Base-by-base conservation (phyloP, 192 early-diverging fungal genomes). In the Backusella australiensis region DNA sequence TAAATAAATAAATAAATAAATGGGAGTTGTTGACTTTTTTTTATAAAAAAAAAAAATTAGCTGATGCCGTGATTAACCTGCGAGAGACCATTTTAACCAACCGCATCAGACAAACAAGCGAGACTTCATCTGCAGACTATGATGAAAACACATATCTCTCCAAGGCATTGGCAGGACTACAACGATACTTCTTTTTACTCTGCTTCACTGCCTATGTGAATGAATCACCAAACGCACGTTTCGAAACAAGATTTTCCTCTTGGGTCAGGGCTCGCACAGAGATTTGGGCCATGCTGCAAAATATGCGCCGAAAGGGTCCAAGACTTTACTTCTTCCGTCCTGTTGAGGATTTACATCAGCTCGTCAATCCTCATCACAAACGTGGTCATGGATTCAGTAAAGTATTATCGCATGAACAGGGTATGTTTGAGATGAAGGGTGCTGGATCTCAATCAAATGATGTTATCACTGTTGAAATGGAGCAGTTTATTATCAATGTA, bases 181-280 rank as follows among this genome's bases (percentile, higher is more conserved):
- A 90, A 46, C 77, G 89, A 5, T 91, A 91, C 74, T 89, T 90
- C 68, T 91, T 88, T 74, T 73, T 91, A 59, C 78, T 91, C 6
- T 79, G 85, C 11, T 87, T 91, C 53, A 81, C 82, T 11, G 76
- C 85, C 3, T 91, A 89, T 76, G 81, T 90, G n/a, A 78, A 82
- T 34, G 83, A 89, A 46, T 53, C 49, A 6, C 34, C 67, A 11
- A 46, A 73, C 52, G 42, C 59, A 17, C 39, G 74, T 2, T 82
- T 81, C 56, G 42, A 52, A 34, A 78, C 46, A 72, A 53, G 71
- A 6, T 84, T 86, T 32, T 68, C 77, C 6, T 71, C 71, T 35
- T 85, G 78, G 77, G 69, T 89, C 38, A 74, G 84, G 29, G 69
- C 63, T 12, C 78, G 81, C 7, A 79, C 79, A 71, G 90, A 91